Base-by-base conservation (phyloP, 2,329 filamentous ascomycete genomes). In the Pleoardoris graminearum region DNA sequence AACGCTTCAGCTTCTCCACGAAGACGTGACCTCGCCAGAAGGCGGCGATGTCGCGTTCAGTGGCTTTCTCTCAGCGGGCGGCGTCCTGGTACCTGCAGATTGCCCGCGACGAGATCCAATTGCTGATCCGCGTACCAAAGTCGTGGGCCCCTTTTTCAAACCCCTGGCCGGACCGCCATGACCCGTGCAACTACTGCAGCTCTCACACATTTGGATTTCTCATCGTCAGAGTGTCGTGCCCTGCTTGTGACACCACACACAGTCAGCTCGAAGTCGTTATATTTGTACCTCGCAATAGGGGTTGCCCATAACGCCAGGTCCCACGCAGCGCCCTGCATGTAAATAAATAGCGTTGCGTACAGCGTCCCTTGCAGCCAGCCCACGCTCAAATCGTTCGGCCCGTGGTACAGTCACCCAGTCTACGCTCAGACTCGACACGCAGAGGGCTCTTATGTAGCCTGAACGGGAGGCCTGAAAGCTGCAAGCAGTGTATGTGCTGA, bases 81-180 rank as follows among this genome's bases (percentile, higher is more conserved):
- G 32, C 33, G 44, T 22, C 32, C 35, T 41, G 25, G 46, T 48
- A 33, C 46, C 46, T 46, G 46, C 36, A 39, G 46, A 32, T 41
- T 32, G 39, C 47, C 37, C 43, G 43, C 43, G 35, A 48, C 41
- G 19, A 12, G 38, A 42, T 29, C 48, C 29, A 45, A 44, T 50
- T 39, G 36, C 35, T 32, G 27, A 42, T 50, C 48, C 48, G 25
- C 39, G 48, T 29, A 50, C 48, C 48, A 21, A 25, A 45, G 30
- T 17, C 48, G 19, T 50, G 48, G 48, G 39, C 30, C 39, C 39
- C 48, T 35, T 44, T 50, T 30, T 25, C 19, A 7, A 7, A 38
- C 41, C 38, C 39, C 39, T 35, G 32, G 39, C 30, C 48, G 22
- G 39, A 22, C 39, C 37, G 8, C 17, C 21, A 19, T 27, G 16